Conservation (phyloP, 192 early-diverging fungal genomes). For the Coemansia sp. region DNA sequence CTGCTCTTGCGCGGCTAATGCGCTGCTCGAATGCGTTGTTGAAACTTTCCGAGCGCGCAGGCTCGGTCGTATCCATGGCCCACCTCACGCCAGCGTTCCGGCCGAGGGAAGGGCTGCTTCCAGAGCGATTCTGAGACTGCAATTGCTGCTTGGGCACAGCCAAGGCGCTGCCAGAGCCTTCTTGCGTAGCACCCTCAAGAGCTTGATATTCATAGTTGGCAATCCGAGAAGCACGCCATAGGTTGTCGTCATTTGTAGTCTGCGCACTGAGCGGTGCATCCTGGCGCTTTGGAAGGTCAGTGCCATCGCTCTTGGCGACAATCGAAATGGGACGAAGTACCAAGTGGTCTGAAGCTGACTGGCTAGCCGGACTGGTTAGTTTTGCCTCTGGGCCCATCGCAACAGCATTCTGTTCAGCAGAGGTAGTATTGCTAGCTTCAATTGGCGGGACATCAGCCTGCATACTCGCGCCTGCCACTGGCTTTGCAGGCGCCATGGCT, state of each 20-base stretch:
- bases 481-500: background rate
- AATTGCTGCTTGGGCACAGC: conserved; percentile 5
- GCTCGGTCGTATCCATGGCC: conserved; percentile 3
- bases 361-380: conserved; percentile 14
- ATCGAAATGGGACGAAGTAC: conserved; percentile 44
- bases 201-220: conserved; percentile 37
- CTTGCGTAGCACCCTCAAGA: background rate
- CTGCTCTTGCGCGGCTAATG: conserved; percentile 1
- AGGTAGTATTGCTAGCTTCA: background rate
- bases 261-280: conserved; percentile 3
- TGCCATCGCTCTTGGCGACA: background rate
- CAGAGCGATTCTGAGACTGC: conserved; percentile 18
- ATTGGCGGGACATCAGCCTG: background rate
- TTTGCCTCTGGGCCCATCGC: background rate
- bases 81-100: conserved; percentile 11
- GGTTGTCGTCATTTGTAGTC: conserved; percentile 1
- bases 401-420: background rate
- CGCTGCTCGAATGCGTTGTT: background rate
- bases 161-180: background rate
- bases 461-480: background rate
- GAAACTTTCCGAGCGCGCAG: background rate
- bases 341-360: conserved; percentile 29
- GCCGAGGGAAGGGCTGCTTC: conserved; percentile 9
- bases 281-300: background rate
- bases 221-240: conserved; percentile 18